Conservation (phyloP, 1,139 yeast genomes). For the Saccharomycopsis crataegensis region DNA sequence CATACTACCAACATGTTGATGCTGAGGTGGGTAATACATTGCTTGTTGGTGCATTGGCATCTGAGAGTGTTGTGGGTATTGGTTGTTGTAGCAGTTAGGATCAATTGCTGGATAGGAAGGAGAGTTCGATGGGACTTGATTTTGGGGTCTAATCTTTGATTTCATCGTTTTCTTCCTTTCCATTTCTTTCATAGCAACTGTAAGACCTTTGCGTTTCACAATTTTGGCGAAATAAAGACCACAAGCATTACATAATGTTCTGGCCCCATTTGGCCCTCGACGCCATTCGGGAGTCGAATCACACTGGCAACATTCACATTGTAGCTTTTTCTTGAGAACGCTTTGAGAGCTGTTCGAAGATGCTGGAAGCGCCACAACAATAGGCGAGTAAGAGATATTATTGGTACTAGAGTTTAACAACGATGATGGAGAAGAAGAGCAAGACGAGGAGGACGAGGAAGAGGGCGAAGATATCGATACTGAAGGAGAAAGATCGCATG, state of each 20-base stretch:
- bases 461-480: background rate
- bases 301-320: conserved; percentile 68
- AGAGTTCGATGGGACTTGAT: background rate
- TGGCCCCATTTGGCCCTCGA: conserved; percentile 78
- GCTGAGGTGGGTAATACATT: no score
- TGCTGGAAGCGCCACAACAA: background rate
- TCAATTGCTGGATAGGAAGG: background rate
- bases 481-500: no score
- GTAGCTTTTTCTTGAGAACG: conserved; percentile 19
- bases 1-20: no score
- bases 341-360: background rate
- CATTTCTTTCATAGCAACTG: conserved; percentile 44
- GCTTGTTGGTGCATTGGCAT: no score
- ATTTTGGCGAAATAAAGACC: conserved; percentile 77
- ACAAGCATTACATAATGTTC: conserved; percentile 85
- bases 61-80: no score
- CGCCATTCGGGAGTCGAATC: conserved; percentile 90
- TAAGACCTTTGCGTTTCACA: conserved; percentile 59
- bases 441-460: background rate
- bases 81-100: background rate
- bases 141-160: background rate
- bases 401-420: background rate
- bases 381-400: background rate
- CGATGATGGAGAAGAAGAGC: background rate
- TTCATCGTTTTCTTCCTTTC: conserved; percentile 16